Evolutionary conservation across 352 stramenopile genomes (phyloP).

Genomic region (Aphanomyces stellatus): DNA sequence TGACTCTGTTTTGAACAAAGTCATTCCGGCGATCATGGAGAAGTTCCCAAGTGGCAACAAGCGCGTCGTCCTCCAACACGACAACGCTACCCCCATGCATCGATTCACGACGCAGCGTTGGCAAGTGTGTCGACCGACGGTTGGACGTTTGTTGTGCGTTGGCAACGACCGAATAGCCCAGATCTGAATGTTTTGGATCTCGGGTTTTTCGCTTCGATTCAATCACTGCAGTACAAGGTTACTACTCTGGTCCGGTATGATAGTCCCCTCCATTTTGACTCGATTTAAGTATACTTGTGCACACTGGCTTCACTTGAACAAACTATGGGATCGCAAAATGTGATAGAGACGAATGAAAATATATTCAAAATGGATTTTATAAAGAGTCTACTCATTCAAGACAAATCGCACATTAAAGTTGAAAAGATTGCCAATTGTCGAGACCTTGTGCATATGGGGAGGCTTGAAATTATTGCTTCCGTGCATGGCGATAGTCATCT

Average conservation of each 20-base stretch:
- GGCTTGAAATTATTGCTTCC: constrained; percentile 14
- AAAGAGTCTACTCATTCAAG: neutral
- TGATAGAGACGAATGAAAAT: neutral
- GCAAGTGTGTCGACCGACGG: too few species aligned
- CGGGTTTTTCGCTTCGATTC: too few species aligned
- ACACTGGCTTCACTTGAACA: neutral
- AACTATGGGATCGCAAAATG: neutral
- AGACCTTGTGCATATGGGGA: neutral
- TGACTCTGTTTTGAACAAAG: too few species aligned
- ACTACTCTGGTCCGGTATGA: neutral
- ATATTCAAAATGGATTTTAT: neutral
- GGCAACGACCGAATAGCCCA: too few species aligned
- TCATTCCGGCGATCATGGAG: too few species aligned
- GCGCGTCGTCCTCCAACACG: too few species aligned
- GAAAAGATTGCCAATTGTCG: neutral
- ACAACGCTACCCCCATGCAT: too few species aligned
- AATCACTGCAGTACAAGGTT: too few species aligned
- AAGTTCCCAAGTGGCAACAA: too few species aligned
- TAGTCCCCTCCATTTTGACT: neutral
- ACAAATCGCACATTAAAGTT: neutral
- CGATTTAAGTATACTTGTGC: neutral
- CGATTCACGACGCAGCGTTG: too few species aligned
- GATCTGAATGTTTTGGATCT: too few species aligned
- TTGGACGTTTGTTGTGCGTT: too few species aligned
- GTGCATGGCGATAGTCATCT: neutral